A percentile compares a stretch with the other conserved stretches of the same genome.
Evolutionary conservation across 2,329 filamentous ascomycete species (phyloP).

Genomic region (Pseudopyricularia cyperi): DNA sequence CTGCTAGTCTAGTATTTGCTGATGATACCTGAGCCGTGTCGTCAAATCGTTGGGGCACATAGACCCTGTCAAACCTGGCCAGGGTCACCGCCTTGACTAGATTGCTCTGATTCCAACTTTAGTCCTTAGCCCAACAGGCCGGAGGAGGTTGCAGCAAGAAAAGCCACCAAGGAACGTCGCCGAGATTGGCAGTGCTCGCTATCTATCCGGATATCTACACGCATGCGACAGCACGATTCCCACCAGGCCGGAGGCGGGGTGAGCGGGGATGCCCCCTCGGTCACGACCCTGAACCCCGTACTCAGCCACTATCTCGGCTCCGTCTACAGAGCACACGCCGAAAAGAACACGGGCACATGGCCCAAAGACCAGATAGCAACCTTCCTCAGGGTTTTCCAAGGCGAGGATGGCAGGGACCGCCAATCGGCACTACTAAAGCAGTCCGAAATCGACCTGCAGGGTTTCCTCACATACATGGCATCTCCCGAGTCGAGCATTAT

Average conservation of each 20-base stretch:
- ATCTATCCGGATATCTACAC: too few relatives aligned
- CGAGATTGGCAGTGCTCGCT: too few relatives aligned
- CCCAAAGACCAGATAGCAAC: constrained; percentile 26
- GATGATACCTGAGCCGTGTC: too few relatives aligned
- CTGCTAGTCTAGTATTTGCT: too few relatives aligned
- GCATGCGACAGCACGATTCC: background rate
- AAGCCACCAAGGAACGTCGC: too few relatives aligned
- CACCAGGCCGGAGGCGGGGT: constrained; percentile 35
- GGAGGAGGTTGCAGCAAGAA: too few relatives aligned
- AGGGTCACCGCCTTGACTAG: too few relatives aligned
- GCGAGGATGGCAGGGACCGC: constrained; percentile 23
- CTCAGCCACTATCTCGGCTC: constrained; percentile 28
- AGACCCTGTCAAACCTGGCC: too few relatives aligned
- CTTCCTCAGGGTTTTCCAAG: constrained; percentile 34
- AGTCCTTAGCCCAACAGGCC: too few relatives aligned
- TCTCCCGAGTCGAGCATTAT: constrained; percentile 31
- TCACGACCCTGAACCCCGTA: constrained; percentile 26
- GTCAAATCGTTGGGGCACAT: too few relatives aligned
- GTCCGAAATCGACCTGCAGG: constrained; percentile 31
- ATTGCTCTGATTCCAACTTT: too few relatives aligned
- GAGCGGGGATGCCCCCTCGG: constrained; percentile 23
- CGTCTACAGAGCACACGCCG: constrained; percentile 31
- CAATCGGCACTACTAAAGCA: constrained; percentile 11
- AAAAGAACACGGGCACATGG: constrained; percentile 27
- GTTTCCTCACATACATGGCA: constrained; percentile 43